Evolutionary conservation across 1,284 basidiomycete genomes (phyloP).

Genomic region (Pisolithus thermaeus): DNA sequence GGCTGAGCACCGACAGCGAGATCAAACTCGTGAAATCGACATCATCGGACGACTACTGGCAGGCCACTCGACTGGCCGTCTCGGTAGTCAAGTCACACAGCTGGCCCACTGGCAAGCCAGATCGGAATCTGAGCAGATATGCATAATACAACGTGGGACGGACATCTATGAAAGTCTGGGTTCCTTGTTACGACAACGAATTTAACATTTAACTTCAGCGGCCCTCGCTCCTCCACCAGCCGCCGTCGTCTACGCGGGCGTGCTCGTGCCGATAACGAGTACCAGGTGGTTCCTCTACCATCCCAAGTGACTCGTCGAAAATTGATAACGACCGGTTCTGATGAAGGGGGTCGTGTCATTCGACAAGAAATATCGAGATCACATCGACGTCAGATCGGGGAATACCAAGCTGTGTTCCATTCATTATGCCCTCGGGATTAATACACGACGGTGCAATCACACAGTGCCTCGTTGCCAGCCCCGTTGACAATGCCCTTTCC

Average conservation of each 20-base stretch:
- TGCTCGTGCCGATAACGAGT: background rate
- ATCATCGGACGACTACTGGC: too few relatives aligned
- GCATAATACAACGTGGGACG: conserved; percentile 8
- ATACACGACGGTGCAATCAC: background rate
- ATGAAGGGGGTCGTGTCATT: background rate
- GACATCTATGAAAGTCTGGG: conserved; percentile 15
- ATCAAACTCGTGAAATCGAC: too few relatives aligned
- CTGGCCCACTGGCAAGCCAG: too few relatives aligned
- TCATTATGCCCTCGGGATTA: background rate
- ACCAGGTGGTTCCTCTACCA: too few relatives aligned
- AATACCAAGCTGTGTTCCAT: conserved; percentile 11
- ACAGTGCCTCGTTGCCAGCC: conserved; percentile 19
- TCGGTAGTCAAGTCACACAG: too few relatives aligned
- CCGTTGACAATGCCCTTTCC: conserved; percentile 16
- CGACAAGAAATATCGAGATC: background rate
- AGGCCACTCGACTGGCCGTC: too few relatives aligned
- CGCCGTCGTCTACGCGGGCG: background rate
- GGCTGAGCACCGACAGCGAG: too few relatives aligned
- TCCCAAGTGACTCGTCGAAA: too few relatives aligned
- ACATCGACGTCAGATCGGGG: conserved; percentile 22
- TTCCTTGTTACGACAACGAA: conserved; percentile 11
- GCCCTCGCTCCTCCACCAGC: conserved; percentile 1
- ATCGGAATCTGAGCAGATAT: too few relatives aligned
- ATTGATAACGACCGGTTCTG: too few relatives aligned
- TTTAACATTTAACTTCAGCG: conserved; percentile 27